phyloP scores from a whole-genome alignment of 1,284 basidiomycete genomes.

The Tylopilus sp. region DNA sequence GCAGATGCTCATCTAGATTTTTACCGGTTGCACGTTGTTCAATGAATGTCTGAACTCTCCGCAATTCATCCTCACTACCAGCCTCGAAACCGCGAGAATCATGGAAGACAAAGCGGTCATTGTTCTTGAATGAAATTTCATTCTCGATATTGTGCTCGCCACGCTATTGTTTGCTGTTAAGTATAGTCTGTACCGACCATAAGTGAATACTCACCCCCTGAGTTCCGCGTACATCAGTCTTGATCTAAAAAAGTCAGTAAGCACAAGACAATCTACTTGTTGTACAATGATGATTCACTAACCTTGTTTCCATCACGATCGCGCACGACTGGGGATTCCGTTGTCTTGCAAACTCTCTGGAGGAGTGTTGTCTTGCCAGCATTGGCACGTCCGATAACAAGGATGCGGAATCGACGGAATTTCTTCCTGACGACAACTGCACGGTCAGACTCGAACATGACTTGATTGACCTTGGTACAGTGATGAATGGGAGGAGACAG shows the following conservation, averaged over 20 bases:
- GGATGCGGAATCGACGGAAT: conserved; percentile 4
- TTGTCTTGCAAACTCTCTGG: conserved; percentile 6
- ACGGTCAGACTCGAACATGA: neutral
- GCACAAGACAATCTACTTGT: neutral
- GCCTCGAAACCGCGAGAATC: conserved; percentile 34
- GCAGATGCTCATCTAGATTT: conserved; percentile 17
- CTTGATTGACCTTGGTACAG: too few species aligned
- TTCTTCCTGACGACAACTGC: neutral
- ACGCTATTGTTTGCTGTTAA: conserved; percentile 18
- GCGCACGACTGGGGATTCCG: neutral
- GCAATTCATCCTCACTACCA: conserved; percentile 20
- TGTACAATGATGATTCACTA: neutral
- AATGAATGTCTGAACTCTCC: conserved; percentile 24
- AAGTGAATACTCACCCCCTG: neutral
- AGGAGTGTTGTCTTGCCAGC: conserved; percentile 4
- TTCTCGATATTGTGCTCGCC: conserved; percentile 35
- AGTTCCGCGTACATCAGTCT: neutral
- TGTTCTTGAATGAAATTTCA: conserved; percentile 29
- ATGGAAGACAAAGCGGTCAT: conserved; percentile 28
- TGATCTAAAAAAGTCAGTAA: neutral
- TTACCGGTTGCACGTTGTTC: neutral
- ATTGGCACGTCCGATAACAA: conserved; percentile 6
- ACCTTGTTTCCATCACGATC: neutral
- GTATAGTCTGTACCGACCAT: neutral
- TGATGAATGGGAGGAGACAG: too few species aligned